Evolutionary conservation across 1,284 basidiomycete species (phyloP).

Genomic region (Trametes hirsuta): DNA sequence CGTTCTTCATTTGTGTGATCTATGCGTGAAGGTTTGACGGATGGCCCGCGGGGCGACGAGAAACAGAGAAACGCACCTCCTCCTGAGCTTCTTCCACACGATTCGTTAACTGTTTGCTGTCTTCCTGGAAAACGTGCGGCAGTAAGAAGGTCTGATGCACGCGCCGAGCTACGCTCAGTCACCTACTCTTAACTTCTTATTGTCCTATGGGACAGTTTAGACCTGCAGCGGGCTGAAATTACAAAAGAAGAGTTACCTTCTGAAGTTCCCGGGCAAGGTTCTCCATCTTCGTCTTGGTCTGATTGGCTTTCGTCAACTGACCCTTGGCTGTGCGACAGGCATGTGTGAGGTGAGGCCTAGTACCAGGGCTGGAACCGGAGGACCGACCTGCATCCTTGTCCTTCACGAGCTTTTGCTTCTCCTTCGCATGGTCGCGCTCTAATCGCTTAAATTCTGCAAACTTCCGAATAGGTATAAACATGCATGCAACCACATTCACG

Average conservation of each 20-base stretch:
- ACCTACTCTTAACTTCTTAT: slow-evolving; percentile 79
- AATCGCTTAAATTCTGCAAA: slow-evolving; percentile 82
- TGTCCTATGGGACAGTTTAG: slow-evolving; percentile 57
- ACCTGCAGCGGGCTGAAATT: slow-evolving; percentile 10
- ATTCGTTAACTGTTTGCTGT: slow-evolving; percentile 74
- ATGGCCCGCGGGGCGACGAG: background rate
- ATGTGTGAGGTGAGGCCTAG: background rate
- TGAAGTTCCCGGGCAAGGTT: slow-evolving; percentile 82
- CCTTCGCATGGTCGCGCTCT: slow-evolving; percentile 84
- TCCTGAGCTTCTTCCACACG: slow-evolving; percentile 83
- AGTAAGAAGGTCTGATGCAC: slow-evolving; percentile 19
- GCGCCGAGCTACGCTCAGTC: slow-evolving; percentile 7
- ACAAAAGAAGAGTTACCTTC: slow-evolving; percentile 55
- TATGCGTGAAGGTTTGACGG: slow-evolving; percentile 32
- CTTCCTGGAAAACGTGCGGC: slow-evolving; percentile 55
- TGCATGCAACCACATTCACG: too few species aligned
- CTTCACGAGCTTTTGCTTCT: slow-evolving; percentile 84
- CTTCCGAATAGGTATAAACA: slow-evolving; percentile 39
- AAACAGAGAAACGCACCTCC: slow-evolving; percentile 52
- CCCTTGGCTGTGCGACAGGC: slow-evolving; percentile 60
- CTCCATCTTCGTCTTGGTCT: slow-evolving; percentile 86
- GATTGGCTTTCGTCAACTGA: slow-evolving; percentile 82
- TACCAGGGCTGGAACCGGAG: slow-evolving; percentile 9
- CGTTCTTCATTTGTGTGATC: slow-evolving; percentile 77
- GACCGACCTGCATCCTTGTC: slow-evolving; percentile 81